Evolutionary conservation across 2,329 filamentous ascomycete species (phyloP), one percentile per base, ranked within the genome.

Genomic region (Keithomyces neogunnii): DNA sequence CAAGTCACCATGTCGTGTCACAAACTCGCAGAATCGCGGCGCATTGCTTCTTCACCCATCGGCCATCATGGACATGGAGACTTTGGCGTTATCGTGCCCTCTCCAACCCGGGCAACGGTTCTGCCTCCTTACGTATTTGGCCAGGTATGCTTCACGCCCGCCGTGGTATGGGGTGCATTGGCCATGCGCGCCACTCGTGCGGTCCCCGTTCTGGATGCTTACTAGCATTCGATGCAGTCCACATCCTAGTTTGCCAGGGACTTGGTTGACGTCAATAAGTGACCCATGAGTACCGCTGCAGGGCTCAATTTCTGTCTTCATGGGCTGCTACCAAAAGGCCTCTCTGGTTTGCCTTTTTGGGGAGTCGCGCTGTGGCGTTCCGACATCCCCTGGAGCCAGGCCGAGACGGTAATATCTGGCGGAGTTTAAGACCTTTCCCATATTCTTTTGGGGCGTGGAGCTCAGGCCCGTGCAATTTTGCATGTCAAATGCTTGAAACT

Each of bases 211-310:
- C 36, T 19, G 19, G n/a, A 45, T 45, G 11, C 43, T 33, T 26
- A 43, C 13, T 49, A 9, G 31, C 40, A n/a, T 44, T 44, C 13
- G 8, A 10, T 44, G 26, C 40, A 30, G 29, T 26, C 39, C 39
- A 11, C 26, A 44, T 44, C 40, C 26, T 29, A 19, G 40, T 10
- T 31, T 19, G 19, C 40, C 8, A n/a, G 31, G 39, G 39, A 45
- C 40, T 26, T 51, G 50, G 31, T 48, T 51, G 46, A 48, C 50
- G 33, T 45, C 48, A 45, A 50, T 35, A n/a, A 35, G 19, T 19
- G 19, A 19, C 19, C 29, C 19, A 19, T 19, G 33, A 4, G 19
- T 19, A 19, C 19, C 19, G 19, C 19, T 19, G 19, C 35, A 38
- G 32, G 35, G 46, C 33, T 33, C 47, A 48, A 42, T 28, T 19